Conservation (phyloP, 2,329 filamentous ascomycete species). For the Ophiostoma piceae region DNA sequence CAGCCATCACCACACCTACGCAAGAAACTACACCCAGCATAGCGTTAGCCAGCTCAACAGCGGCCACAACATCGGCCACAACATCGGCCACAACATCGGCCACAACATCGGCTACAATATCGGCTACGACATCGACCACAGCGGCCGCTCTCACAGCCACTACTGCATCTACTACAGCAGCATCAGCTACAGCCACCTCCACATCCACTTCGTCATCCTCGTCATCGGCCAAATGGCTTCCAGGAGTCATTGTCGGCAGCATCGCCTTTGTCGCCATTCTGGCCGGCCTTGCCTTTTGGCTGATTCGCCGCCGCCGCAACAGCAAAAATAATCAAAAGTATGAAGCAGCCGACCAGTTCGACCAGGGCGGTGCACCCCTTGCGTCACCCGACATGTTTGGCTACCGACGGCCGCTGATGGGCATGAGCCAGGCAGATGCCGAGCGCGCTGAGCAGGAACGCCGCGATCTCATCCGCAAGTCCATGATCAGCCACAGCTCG, state of each 20-base stretch:
- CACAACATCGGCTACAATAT: too few species aligned
- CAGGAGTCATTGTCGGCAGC: conserved; percentile 29
- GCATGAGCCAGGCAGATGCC: conserved; percentile 28
- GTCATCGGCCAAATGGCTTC: conserved; percentile 14
- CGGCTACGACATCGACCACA: background rate
- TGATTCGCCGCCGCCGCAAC: conserved; percentile 1
- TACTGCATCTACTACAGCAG: background rate
- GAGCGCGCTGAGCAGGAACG: conserved; percentile 38
- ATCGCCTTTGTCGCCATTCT: conserved; percentile 30
- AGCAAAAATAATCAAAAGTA: background rate
- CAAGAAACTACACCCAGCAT: background rate
- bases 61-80: background rate
- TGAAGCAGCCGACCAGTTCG: background rate
- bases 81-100: background rate
- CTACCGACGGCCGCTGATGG: conserved; percentile 26
- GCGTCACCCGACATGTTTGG: conserved; percentile 16
- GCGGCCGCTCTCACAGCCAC: background rate
- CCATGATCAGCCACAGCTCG: conserved; percentile 33
- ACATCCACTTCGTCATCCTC: background rate
- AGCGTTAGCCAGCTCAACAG: background rate
- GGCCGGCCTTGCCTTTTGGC: conserved; percentile 10
- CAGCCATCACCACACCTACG: background rate
- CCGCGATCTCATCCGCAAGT: conserved; percentile 42
- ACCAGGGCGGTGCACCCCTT: background rate
- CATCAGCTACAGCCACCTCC: background rate